These are phyloP conservation scores for Pleurostoma richardsiae DNA, from an alignment of 2,329 filamentous ascomycete genomes.

Conservation along the genomic window DNA sequence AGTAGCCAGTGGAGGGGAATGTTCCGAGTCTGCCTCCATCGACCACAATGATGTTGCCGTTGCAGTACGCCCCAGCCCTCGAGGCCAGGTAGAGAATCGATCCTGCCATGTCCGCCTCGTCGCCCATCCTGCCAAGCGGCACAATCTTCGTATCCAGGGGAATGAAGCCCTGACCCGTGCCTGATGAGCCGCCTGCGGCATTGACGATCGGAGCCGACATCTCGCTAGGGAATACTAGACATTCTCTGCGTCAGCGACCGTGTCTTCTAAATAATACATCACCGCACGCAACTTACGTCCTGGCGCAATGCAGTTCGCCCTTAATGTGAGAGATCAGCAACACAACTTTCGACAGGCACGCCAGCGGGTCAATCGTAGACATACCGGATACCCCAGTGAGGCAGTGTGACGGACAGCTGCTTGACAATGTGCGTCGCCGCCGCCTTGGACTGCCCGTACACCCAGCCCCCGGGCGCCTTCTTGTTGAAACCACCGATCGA, in stretches of 20 bases:
- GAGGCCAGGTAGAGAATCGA: constrained; percentile 61
- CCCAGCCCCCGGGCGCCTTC: constrained; percentile 66
- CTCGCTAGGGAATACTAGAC: constrained; percentile 53
- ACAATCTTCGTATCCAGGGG: constrained; percentile 36
- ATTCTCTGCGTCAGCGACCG: neutral
- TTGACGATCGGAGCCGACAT: constrained; percentile 48
- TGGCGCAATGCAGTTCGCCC: constrained; percentile 42
- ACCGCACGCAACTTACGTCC: constrained; percentile 32
- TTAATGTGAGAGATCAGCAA: constrained; percentile 10
- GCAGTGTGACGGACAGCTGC: constrained; percentile 62
- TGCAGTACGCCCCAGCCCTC: constrained; percentile 60
- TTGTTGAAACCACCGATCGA: constrained; percentile 74
- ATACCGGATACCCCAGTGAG: constrained; percentile 49
- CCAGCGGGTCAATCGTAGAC: neutral
- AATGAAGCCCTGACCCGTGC: constrained; percentile 19
- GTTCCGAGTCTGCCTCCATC: constrained; percentile 58
- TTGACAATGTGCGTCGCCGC: constrained; percentile 69
- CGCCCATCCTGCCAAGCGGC: constrained; percentile 55
- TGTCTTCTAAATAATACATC: too few relatives aligned
- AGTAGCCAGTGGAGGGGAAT: constrained; percentile 48
- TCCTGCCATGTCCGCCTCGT: constrained; percentile 59
- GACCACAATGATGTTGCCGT: constrained; percentile 56
- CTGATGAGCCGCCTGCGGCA: constrained; percentile 24
- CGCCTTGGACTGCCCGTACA: constrained; percentile 74
- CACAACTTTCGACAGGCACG: neutral